Evolutionary conservation across 1,284 basidiomycete species (phyloP).

Genomic region (Rhodotorula sp.): DNA sequence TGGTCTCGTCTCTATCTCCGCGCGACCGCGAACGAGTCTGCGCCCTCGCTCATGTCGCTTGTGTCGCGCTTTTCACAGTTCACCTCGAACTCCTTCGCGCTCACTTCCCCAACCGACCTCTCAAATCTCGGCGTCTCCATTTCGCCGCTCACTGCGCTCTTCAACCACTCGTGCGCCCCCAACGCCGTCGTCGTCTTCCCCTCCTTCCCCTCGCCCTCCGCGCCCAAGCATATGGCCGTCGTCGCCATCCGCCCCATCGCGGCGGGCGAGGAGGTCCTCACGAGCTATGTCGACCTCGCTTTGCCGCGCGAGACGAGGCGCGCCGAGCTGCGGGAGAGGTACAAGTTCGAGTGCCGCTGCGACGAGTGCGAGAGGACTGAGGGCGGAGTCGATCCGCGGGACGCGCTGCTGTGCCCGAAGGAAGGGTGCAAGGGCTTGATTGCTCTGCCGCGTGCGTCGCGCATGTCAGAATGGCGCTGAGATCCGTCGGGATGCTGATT

Average conservation of each 20-base stretch:
- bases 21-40: neutral
- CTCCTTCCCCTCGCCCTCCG: slow-evolving; percentile 55
- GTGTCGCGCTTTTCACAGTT: slow-evolving; percentile 59
- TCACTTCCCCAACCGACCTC: slow-evolving; percentile 68
- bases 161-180: slow-evolving; percentile 89
- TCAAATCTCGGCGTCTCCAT: slow-evolving; percentile 77
- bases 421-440: slow-evolving; percentile 46
- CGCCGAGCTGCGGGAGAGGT: slow-evolving; percentile 66
- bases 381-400: slow-evolving; percentile 63
- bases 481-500: neutral
- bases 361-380: slow-evolving; percentile 56
- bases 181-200: slow-evolving; percentile 91
- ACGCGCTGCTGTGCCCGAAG: slow-evolving; percentile 61
- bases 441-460: slow-evolving; percentile 53
- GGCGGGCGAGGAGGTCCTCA: slow-evolving; percentile 72
- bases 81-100: slow-evolving; percentile 81
- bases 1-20: fast-evolving
- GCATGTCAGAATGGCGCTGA: neutral
- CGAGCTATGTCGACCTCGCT: slow-evolving; percentile 82
- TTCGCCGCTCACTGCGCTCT: slow-evolving; percentile 73
- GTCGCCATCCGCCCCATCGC: slow-evolving; percentile 67
- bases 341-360: slow-evolving; percentile 78
- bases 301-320: slow-evolving; percentile 64
- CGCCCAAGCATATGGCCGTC: slow-evolving; percentile 62
- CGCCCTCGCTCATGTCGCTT: no score